A percentile compares a stretch with the other conserved stretches of the same genome.
phyloP scores from a whole-genome alignment of 176 grass and related monocot species.

The barley (Hordeum vulgare) region DNA sequence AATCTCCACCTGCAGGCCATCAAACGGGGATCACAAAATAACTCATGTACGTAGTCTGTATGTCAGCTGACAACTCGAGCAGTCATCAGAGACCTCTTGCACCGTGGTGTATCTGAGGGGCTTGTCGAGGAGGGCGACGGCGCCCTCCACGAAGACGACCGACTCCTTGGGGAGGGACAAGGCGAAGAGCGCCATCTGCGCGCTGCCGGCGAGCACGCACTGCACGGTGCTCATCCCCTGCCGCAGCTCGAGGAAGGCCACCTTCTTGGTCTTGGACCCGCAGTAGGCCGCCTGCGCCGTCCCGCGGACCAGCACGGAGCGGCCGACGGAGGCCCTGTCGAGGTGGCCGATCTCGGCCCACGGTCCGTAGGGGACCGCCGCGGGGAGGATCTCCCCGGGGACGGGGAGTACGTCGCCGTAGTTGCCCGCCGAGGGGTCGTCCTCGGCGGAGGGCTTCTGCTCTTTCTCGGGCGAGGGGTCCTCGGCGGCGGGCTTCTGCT shows the following conservation, averaged over 20 bases:
- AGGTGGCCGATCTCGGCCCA: conserved; percentile 40
- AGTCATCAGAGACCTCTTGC: background rate
- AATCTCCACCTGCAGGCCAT: conserved; percentile 38
- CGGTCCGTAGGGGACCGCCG: conserved; percentile 30
- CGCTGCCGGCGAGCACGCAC: conserved; percentile 59
- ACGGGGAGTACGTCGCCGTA: background rate
- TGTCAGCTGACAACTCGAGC: background rate
- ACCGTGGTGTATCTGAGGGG: conserved; percentile 34
- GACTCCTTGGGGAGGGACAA: conserved; percentile 67
- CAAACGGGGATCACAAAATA: background rate
- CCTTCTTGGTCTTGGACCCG: conserved; percentile 63
- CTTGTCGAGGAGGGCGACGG: conserved; percentile 50
- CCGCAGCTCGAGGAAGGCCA: conserved; percentile 67
- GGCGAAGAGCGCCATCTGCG: conserved; percentile 66
- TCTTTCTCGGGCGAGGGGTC: background rate
- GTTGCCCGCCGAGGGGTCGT: background rate
- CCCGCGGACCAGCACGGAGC: conserved; percentile 51
- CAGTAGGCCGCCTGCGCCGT: conserved; percentile 29
- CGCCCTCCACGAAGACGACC: conserved; percentile 57
- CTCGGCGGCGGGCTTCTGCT: background rate
- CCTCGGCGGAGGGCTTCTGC: background rate
- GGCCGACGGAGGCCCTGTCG: conserved; percentile 4
- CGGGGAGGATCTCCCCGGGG: conserved; percentile 39
- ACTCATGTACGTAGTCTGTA: background rate
- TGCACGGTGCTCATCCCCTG: conserved; percentile 68